Evolutionary conservation across 805 yeast species (phyloP).

Genomic region (Hanseniaspora taiwanica): DNA sequence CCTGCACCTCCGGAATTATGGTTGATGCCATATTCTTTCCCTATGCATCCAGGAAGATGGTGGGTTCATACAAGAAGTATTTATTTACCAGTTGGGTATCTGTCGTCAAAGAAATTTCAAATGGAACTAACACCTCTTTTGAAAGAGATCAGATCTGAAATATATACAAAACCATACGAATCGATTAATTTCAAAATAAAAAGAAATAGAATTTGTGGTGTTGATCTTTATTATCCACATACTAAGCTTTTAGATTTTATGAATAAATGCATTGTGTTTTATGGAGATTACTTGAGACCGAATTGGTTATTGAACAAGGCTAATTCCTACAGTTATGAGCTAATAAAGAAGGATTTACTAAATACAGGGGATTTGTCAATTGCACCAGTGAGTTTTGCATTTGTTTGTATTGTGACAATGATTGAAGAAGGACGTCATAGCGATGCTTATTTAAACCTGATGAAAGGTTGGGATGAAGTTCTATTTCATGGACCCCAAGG

Average conservation of each 20-base stretch:
- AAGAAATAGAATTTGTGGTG: constrained; percentile 79
- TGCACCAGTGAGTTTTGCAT: constrained; percentile 88
- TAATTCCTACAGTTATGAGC: constrained; percentile 40
- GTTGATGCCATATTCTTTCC: constrained; percentile 67
- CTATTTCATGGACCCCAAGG: constrained; percentile 84
- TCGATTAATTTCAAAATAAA: constrained; percentile 53
- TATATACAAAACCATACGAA: constrained; percentile 56
- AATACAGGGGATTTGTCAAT: constrained; percentile 77
- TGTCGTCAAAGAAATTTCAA: constrained; percentile 41
- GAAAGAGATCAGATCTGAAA: constrained; percentile 55
- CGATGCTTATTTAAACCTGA: constrained; percentile 38
- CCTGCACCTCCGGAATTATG: constrained; percentile 97
- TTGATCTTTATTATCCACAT: constrained; percentile 91
- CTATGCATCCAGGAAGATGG: constrained; percentile 93
- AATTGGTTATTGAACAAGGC: constrained; percentile 46
- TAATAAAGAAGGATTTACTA: constrained; percentile 56
- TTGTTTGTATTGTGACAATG: constrained; percentile 61
- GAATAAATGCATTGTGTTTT: constrained; percentile 46
- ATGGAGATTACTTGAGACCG: constrained; percentile 68
- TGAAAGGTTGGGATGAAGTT: constrained; percentile 57
- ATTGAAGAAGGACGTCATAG: constrained; percentile 62
- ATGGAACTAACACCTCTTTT: constrained; percentile 56
- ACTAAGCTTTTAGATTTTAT: constrained; percentile 47
- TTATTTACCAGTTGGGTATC: constrained; percentile 74
- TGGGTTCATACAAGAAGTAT: constrained; percentile 98